phyloP scores from a whole-genome alignment of 2,329 filamentous ascomycete species.

The Cordyceps fumosorosea region DNA sequence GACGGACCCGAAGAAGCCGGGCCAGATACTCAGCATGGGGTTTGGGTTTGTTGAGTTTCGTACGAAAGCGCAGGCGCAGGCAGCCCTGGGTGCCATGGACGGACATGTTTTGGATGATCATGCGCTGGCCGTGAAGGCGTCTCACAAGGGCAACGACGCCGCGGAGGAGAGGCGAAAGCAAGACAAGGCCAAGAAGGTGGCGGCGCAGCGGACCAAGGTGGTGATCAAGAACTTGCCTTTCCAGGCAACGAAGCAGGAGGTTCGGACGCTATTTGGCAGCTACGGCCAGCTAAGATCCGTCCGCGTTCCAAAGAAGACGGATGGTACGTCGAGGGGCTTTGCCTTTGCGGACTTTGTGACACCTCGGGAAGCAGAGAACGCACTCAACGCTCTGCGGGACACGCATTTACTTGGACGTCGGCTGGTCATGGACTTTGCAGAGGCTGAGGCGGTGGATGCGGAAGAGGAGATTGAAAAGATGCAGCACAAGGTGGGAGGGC shows the following conservation, averaged over 20 bases:
- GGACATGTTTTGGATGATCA: conserved; percentile 83
- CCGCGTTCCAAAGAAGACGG: conserved; percentile 91
- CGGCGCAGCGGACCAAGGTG: conserved; percentile 77
- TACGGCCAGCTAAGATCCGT: conserved; percentile 92
- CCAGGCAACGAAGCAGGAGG: conserved; percentile 87
- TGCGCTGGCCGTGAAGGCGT: conserved; percentile 75
- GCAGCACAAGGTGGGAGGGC: conserved; percentile 88
- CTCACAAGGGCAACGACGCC: conserved; percentile 80
- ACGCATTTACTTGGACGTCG: conserved; percentile 88
- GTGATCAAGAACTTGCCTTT: conserved; percentile 98
- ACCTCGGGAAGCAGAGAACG: conserved; percentile 80
- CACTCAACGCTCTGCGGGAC: conserved; percentile 82
- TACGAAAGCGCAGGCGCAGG: conserved; percentile 68
- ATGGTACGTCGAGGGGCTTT: conserved; percentile 81
- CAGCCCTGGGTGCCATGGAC: conserved; percentile 80
- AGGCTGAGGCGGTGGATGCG: conserved; percentile 80
- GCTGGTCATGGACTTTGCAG: conserved; percentile 86
- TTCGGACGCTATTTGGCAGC: conserved; percentile 75
- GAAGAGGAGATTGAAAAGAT: conserved; percentile 96
- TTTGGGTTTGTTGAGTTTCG: conserved; percentile 93
- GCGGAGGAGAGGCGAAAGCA: conserved; percentile 79
- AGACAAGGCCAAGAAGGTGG: conserved; percentile 74
- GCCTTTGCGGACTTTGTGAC: conserved; percentile 96
- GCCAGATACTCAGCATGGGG: conserved; percentile 88
- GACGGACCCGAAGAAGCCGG: conserved; percentile 82